Base-by-base conservation (phyloP, 2,329 filamentous ascomycete genomes). In the Alternaria tenuissima region DNA sequence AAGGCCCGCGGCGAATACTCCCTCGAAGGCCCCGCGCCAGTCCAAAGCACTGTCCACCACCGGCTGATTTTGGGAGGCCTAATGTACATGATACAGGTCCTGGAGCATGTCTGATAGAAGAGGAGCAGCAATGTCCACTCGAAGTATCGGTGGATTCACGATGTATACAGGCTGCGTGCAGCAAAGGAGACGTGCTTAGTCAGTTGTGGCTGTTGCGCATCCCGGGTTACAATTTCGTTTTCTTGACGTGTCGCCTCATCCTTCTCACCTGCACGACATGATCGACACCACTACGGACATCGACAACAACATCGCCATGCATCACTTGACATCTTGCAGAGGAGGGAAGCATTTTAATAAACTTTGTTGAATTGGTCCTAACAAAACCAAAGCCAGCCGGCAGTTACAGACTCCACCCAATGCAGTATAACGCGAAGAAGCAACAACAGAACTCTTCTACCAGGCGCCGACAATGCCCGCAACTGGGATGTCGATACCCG, bases 401-500 rank as follows among this genome's bases (percentile, higher is more conserved):
- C 34, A 28, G 14, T 26, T 34, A 20, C 26, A 58, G 66, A 71
- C 67, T 63, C 68, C 69, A 59, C 59, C 62, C 64, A 62, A 70
- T 70, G 69, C 69, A 67, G 47, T 51, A n/a, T 52, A 18, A 43
- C 34, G 38, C 39, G 28, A 58, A 20, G 16, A 26, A 30, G 22
- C 44, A 54, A 34, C 55, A 22, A 58, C 34, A 28, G 36, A 34
- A 39, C 46, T 22, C 20, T 42, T 61, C 57, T 70, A 80, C 78
- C 78, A 80, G 5, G 78, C 78, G n/a, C 81, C 81, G 59, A 83
- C 81, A 57, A 82, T 81, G 20, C 81, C 82, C 56, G 81, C 82
- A 28, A 84, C 78, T 0, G 81, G 81, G 51, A 84, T 82, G 71
- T 84, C 81, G 56, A 83, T 83, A 6, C 80, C 81, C 2, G 82